Evolutionary conservation across 208 protist genomes (phyloP).

Genomic region (Crithidia acanthocephali): DNA sequence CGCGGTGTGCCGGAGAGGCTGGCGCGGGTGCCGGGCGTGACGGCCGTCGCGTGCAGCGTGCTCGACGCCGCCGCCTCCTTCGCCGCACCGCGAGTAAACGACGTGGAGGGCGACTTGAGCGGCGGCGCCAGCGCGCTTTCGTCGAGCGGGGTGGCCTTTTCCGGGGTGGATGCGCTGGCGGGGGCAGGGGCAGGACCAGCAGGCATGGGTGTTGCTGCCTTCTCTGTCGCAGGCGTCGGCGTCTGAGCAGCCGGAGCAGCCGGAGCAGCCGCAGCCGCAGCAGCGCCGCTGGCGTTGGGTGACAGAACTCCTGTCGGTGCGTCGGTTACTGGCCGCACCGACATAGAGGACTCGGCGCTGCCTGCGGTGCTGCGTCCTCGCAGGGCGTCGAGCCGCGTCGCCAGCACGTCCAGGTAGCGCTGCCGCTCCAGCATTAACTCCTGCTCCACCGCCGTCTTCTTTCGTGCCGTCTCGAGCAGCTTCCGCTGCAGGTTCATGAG

Average conservation of each 20-base stretch:
- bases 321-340: not conserved
- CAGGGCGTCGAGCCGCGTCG: slow-evolving; percentile 37
- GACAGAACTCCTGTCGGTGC: not conserved
- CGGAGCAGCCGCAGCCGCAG: not conserved
- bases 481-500: slow-evolving; percentile 73
- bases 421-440: slow-evolving; percentile 76
- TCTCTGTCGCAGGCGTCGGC: not conserved
- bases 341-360: slow-evolving; percentile 17
- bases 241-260: not conserved
- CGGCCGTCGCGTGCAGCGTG: slow-evolving; percentile 4
- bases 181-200: not conserved
- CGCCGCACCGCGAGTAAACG: not conserved
- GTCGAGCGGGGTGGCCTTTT: not conserved
- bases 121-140: not conserved
- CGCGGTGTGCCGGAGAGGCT: slow-evolving; percentile 18
- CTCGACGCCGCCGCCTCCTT: not conserved
- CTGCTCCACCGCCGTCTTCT: slow-evolving; percentile 71
- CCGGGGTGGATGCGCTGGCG: not conserved
- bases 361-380: slow-evolving; percentile 22
- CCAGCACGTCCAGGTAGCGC: slow-evolving; percentile 64
- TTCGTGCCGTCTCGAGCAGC: slow-evolving; percentile 58
- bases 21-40: not conserved
- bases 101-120: not conserved
- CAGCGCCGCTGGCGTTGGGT: not conserved
- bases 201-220: not conserved